A percentile compares a stretch with the other conserved stretches of the same genome.
These are phyloP conservation scores for Infundibulicybe gibba DNA, from an alignment of 768 basidiomycete genomes.

Conservation along the genomic window DNA sequence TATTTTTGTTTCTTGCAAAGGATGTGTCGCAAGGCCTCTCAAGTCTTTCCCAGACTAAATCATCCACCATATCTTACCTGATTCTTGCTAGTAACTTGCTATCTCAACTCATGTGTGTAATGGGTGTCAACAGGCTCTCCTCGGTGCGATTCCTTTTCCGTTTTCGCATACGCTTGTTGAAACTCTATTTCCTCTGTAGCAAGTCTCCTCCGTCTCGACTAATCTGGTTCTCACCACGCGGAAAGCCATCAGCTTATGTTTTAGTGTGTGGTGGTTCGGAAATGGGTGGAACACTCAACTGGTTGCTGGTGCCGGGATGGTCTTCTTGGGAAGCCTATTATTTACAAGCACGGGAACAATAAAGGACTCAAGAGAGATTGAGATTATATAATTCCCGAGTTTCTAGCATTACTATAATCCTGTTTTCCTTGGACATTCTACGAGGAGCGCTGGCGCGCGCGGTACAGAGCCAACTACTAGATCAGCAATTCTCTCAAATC, in stretches of 20 bases:
- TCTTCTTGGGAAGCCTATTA: constrained; percentile 63
- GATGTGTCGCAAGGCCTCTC: constrained; percentile 53
- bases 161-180: background rate
- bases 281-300: constrained; percentile 67
- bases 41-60: constrained; percentile 33
- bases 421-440: background rate
- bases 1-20: constrained; percentile 59
- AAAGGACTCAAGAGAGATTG: constrained; percentile 13
- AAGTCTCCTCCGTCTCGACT: constrained; percentile 77
- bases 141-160: constrained; percentile 48
- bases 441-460: background rate
- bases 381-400: background rate
- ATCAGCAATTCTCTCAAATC: no score
- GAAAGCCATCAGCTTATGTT: constrained; percentile 76
- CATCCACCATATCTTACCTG: constrained; percentile 42
- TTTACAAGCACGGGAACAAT: constrained; percentile 39
- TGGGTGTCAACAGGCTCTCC: constrained; percentile 79
- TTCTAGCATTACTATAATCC: background rate
- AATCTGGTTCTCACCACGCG: constrained; percentile 77
- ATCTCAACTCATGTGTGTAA: constrained; percentile 78
- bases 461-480: no score
- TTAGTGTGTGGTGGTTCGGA: constrained; percentile 85
- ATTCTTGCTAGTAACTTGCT: constrained; percentile 62
- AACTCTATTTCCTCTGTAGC: constrained; percentile 29
- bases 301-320: constrained; percentile 66